Evolutionary conservation across 768 basidiomycete genomes (phyloP), one percentile per base, ranked within the genome.

Genomic region (Hydnum rufescens): DNA sequence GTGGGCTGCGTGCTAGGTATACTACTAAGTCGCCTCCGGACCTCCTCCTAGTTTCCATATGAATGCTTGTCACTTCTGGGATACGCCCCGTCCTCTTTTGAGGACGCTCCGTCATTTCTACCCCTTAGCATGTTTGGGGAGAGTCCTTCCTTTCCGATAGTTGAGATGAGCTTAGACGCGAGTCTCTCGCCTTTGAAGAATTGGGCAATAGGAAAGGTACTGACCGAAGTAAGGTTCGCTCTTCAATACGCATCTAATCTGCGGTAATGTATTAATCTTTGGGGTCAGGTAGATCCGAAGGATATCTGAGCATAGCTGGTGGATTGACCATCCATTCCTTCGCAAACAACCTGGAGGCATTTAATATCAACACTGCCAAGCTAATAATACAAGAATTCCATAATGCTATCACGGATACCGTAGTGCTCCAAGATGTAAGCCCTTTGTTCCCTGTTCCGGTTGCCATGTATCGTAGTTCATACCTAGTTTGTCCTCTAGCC

Each of bases 81-180:
- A n/a, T n/a, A n/a, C n/a, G n/a, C n/a, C n/a, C n/a, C n/a, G n/a
- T n/a, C n/a, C n/a, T n/a, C n/a, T n/a, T n/a, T n/a, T n/a, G n/a
- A n/a, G n/a, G n/a, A n/a, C n/a, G n/a, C n/a, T n/a, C n/a, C n/a
- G n/a, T n/a, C n/a, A n/a, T n/a, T 87, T 8, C 84, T 84, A 2
- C 83, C 86, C 69, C 68, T 71, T 42, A 61, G 79, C 54, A 86
- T 86, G 83, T 85, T 86, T 59, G 79, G 80, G 4, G 72, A 78
- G 46, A 13, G 8, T 13, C n/a, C n/a, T n/a, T n/a, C n/a, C 8
- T 65, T 86, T 18, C 84, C 84, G 2, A 71, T 86, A 58, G 73
- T 85, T 19, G 72, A 85, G 64, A 77, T 74, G 2, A 77, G 76
- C 32, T 77, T 85, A 51, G 77, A 82, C 56, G 66, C 69, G 5